These are phyloP conservation scores for Sambucus nigra DNA, from an alignment of 129 eudicot species.

Conservation along the genomic window DNA sequence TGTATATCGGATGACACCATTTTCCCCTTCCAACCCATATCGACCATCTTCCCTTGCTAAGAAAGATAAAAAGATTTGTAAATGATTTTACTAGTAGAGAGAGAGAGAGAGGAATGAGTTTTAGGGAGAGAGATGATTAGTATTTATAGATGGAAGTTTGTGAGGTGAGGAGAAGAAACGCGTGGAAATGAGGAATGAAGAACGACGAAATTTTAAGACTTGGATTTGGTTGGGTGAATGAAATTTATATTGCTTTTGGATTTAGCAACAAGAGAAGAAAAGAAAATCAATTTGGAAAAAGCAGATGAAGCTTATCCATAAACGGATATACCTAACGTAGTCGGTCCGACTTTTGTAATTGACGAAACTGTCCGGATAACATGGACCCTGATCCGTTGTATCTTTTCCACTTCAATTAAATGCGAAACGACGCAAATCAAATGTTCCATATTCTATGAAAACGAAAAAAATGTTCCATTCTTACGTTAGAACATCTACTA, in stretches of 20 bases:
- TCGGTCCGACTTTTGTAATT: too few relatives aligned
- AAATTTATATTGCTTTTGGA: not conserved
- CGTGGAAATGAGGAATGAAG: conserved; percentile 26
- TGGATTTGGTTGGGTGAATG: not conserved
- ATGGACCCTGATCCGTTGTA: too few relatives aligned
- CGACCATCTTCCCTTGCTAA: conserved; percentile 41
- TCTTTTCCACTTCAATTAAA: too few relatives aligned
- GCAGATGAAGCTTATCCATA: conserved; percentile 43
- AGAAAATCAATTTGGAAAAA: not conserved
- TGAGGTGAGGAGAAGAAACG: conserved; percentile 13
- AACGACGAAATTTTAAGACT: conserved; percentile 11
- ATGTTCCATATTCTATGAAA: too few relatives aligned
- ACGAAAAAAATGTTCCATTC: too few relatives aligned
- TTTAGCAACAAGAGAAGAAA: conserved; percentile 4
- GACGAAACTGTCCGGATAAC: too few relatives aligned
- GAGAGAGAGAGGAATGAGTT: not conserved
- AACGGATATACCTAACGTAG: conserved; percentile 39
- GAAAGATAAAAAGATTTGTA: not conserved
- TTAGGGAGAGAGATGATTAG: conserved; percentile 3
- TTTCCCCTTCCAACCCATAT: conserved; percentile 58
- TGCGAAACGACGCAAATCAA: too few relatives aligned
- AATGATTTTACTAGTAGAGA: not conserved
- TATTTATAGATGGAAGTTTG: conserved; percentile 7
- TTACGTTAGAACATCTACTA: too few relatives aligned
- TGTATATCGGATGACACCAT: conserved; percentile 39